A percentile compares a stretch with the other conserved stretches of the same genome.
These are phyloP conservation scores for Acer campestre DNA, from an alignment of 345 rosid genomes.

Conservation along the genomic window DNA sequence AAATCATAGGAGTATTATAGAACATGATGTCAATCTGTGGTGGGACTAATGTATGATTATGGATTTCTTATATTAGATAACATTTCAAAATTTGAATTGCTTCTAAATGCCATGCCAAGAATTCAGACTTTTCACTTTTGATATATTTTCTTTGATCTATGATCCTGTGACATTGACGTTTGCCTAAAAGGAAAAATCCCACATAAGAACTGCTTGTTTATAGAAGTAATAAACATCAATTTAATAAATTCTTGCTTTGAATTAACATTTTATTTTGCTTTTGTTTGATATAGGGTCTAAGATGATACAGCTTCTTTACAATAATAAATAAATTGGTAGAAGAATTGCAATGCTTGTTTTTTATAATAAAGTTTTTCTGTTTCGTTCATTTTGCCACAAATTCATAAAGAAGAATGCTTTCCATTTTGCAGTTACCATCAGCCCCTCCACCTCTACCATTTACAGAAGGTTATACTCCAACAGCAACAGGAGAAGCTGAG, in stretches of 20 bases:
- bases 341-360: constrained; percentile 29
- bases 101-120: neutral
- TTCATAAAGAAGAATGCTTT: constrained; percentile 10
- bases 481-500: constrained; percentile 52
- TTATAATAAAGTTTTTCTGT: constrained; percentile 63
- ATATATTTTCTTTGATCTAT: neutral
- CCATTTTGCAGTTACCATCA: constrained; percentile 60
- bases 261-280: no score
- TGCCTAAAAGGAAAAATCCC: neutral
- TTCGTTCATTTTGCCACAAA: constrained; percentile 20
- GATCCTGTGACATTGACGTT: neutral
- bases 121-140: neutral
- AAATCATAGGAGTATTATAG: no score
- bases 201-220: no score
- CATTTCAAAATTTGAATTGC: neutral
- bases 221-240: no score
- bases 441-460: constrained; percentile 91
- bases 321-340: no score
- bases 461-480: constrained; percentile 82
- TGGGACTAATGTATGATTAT: no score
- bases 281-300: no score
- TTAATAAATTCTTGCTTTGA: neutral
- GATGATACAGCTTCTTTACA: no score
- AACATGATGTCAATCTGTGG: no score
- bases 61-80: neutral